Evolutionary conservation across 2,329 filamentous ascomycete genomes (phyloP), one percentile per base, ranked within the genome.

Genomic region (Furcasterigmium sp.): DNA sequence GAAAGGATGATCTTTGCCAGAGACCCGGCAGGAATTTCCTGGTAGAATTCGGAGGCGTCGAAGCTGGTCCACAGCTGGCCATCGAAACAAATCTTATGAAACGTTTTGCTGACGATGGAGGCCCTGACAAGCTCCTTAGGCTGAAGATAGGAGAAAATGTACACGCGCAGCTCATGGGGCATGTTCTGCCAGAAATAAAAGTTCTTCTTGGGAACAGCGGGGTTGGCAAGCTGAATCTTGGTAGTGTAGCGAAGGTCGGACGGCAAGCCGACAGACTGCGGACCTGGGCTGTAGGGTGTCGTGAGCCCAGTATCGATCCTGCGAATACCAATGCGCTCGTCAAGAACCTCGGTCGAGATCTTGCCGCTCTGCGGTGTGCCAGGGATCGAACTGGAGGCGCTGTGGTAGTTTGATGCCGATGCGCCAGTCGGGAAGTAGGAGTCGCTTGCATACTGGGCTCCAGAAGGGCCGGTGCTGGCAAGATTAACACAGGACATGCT

Each of bases 11-110:
- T 90, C 56, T 85, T 89, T 44, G 90, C 80, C 38, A 98, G 68
- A 1, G 87, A 87, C 50, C 87, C 82, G 18, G 86, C 87, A 0
- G 91, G 85, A 51, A 97, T 97, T 41, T 90, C 80, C 50, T 78
- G 79, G 59, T 97, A 96, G 63, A 91, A 97, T 39, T 87, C 82
- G 8, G 89, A 84, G 2, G 87, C 82, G 60, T 97, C 90, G 39
- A 97, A 76, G 34, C 77, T 80, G 4, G 82, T 83, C 93, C 93
- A 98, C 14, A 97, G 68, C 65, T 98, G 93, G 2, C 93, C 93
- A 61, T 98, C 91, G 55, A 91, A 95, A 65, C 91, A 96, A 64
- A 87, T 82, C 38, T 76, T 74, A 61, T 95, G 73, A 72, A 93
- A 96, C 6, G 75, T 67, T 61, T 82, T 89, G 58, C 82, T 91